Evolutionary conservation across 2,329 filamentous ascomycete species (phyloP).

Genomic region (Knoxdaviesia capensis): DNA sequence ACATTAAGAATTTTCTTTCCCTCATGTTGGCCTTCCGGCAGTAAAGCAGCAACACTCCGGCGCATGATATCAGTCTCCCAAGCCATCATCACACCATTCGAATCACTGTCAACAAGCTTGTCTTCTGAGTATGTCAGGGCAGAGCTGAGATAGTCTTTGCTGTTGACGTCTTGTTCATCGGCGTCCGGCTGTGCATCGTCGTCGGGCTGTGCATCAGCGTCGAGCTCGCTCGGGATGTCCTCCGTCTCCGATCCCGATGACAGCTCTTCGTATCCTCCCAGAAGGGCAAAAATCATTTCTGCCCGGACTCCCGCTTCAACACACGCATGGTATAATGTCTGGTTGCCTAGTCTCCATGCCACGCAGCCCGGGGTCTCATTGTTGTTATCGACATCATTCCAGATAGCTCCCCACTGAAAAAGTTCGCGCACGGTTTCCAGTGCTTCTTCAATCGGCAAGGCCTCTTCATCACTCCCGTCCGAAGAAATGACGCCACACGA

Average conservation of each 20-base stretch:
- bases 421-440: slow-evolving; percentile 53
- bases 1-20: slow-evolving; percentile 64
- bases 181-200: slow-evolving; percentile 14
- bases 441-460: slow-evolving; percentile 34
- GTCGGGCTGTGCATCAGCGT: slow-evolving; percentile 15
- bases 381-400: slow-evolving; percentile 81
- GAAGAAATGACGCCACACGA: slow-evolving; percentile 31
- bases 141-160: slow-evolving; percentile 47
- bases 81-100: slow-evolving; percentile 84
- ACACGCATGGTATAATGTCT: slow-evolving; percentile 57
- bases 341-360: slow-evolving; percentile 48
- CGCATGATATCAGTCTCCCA: slow-evolving; percentile 84
- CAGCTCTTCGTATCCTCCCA: slow-evolving; percentile 66
- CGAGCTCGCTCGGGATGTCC: slow-evolving; percentile 22
- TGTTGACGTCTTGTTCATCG: slow-evolving; percentile 31
- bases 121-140: slow-evolving; percentile 41
- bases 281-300: slow-evolving; percentile 63
- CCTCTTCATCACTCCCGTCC: slow-evolving; percentile 13
- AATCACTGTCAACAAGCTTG: slow-evolving; percentile 51
- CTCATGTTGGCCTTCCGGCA: slow-evolving; percentile 16
- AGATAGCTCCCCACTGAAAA: slow-evolving; percentile 77
- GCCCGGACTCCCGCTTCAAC: slow-evolving; percentile 82
- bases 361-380: slow-evolving; percentile 86
- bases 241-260: slow-evolving; percentile 32
- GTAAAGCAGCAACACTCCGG: slow-evolving; percentile 48